These are phyloP conservation scores for Capronia coronata DNA, from an alignment of 2,329 filamentous ascomycete genomes.

Conservation along the genomic window DNA sequence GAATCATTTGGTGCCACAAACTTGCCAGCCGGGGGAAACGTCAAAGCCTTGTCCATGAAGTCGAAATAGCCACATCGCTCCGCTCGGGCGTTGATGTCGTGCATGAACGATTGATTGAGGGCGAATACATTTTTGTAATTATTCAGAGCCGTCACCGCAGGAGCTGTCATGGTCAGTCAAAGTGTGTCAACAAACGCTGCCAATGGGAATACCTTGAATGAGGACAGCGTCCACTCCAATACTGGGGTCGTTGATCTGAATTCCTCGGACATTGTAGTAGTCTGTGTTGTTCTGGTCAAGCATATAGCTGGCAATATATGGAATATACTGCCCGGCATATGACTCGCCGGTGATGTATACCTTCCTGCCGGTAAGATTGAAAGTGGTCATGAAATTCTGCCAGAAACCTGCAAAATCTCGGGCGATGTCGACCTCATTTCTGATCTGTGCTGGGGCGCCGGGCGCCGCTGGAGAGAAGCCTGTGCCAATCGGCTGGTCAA, in stretches of 20 bases:
- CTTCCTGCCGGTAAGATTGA: conserved; percentile 48
- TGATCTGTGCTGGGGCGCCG: conserved; percentile 38
- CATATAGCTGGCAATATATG: conserved; percentile 47
- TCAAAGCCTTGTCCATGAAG: conserved; percentile 48
- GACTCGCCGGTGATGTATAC: conserved; percentile 52
- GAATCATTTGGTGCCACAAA: conserved; percentile 14
- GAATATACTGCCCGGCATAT: conserved; percentile 42
- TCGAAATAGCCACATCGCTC: conserved; percentile 43
- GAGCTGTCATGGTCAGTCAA: conserved; percentile 20
- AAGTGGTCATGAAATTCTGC: conserved; percentile 51
- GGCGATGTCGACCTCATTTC: conserved; percentile 43
- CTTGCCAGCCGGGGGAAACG: conserved; percentile 52
- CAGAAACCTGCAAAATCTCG: conserved; percentile 46
- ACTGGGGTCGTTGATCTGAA: conserved; percentile 45
- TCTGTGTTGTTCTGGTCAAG: conserved; percentile 43
- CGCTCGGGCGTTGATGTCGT: conserved; percentile 37
- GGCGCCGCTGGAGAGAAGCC: conserved; percentile 47
- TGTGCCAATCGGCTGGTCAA: conserved; percentile 46
- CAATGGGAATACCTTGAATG: conserved; percentile 22
- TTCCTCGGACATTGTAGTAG: conserved; percentile 49
- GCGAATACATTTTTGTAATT: conserved; percentile 30
- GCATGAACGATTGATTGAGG: conserved; percentile 26
- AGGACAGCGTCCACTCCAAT: conserved; percentile 37
- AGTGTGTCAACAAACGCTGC: background rate
- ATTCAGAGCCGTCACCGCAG: conserved; percentile 38